These are phyloP conservation scores for Salvia sclarea DNA, from an alignment of 305 asterid species.

Conservation along the genomic window DNA sequence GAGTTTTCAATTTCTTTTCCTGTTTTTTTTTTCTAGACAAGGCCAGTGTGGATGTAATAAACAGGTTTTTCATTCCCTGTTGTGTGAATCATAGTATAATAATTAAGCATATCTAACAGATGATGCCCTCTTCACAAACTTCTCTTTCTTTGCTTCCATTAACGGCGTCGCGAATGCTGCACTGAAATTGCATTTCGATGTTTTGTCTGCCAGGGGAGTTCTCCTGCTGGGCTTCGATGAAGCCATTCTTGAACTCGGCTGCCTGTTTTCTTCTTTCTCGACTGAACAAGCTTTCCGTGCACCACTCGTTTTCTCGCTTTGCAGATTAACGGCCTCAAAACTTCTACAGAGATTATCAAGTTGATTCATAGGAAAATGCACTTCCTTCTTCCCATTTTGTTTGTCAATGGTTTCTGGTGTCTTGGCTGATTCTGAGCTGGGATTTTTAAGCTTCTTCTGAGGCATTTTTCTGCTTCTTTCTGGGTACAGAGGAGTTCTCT, in stretches of 20 bases:
- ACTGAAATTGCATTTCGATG: constrained; percentile 27
- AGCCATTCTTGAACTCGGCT: not conserved
- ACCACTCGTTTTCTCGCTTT: not conserved
- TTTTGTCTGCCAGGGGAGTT: constrained; percentile 43
- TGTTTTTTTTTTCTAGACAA: too few species aligned
- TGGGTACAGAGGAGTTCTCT: constrained; percentile 23
- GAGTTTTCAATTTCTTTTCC: too few species aligned
- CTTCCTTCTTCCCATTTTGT: constrained; percentile 25
- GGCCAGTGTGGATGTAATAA: too few species aligned
- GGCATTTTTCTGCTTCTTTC: constrained; percentile 36
- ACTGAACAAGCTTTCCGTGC: not conserved
- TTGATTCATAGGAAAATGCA: constrained; percentile 14
- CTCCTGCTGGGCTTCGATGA: constrained; percentile 24
- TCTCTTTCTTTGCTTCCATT: constrained; percentile 19
- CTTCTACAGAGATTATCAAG: constrained; percentile 30
- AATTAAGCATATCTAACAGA: not conserved
- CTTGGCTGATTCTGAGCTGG: not conserved
- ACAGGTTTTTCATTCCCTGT: not conserved
- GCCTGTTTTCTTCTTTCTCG: constrained; percentile 15
- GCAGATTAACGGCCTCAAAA: constrained; percentile 41
- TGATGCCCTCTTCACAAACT: constrained; percentile 15
- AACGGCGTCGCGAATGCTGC: not conserved
- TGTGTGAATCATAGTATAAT: not conserved
- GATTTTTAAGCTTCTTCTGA: constrained; percentile 27
- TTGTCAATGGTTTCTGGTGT: not conserved